Percentiles rank a stretch among this genome's conserved stretches.
phyloP scores from a whole-genome alignment of 331 rosid species.

The Stylosanthes scabra region DNA sequence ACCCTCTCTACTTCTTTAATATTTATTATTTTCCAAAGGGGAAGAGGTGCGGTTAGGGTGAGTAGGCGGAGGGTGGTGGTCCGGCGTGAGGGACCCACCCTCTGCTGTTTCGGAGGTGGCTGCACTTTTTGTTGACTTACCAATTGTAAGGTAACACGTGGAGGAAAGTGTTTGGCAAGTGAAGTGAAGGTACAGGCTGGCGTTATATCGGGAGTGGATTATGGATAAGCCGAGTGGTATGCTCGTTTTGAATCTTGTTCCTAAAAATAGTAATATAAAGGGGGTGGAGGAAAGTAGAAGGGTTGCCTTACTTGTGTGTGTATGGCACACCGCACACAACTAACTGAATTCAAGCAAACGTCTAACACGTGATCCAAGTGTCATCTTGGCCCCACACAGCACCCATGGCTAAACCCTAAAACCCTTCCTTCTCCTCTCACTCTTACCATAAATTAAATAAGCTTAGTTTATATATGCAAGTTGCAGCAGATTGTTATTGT shows the following conservation, averaged over 20 bases:
- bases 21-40: too few relatives aligned
- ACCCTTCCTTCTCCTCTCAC: background rate
- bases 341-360: constrained; percentile 68
- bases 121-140: constrained; percentile 1
- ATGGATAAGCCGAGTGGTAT: too few relatives aligned
- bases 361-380: constrained; percentile 59
- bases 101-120: constrained; percentile 42
- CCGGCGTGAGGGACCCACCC: constrained; percentile 70
- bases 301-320: constrained; percentile 38
- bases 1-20: too few relatives aligned
- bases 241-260: background rate
- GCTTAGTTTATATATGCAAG: too few relatives aligned
- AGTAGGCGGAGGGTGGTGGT: constrained; percentile 65
- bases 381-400: constrained; percentile 57
- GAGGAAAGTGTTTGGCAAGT: constrained; percentile 38
- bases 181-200: constrained; percentile 41
- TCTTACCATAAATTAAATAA: background rate
- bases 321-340: constrained; percentile 57
- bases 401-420: constrained; percentile 36
- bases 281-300: background rate
- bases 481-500: too few relatives aligned
- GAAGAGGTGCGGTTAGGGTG: too few relatives aligned
- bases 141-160: constrained; percentile 42
- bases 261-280: background rate
- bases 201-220: too few relatives aligned